Evolutionary conservation across 371 early-diverging fungal genomes (phyloP).

Genomic region (Lichtheimia hyalospora): DNA sequence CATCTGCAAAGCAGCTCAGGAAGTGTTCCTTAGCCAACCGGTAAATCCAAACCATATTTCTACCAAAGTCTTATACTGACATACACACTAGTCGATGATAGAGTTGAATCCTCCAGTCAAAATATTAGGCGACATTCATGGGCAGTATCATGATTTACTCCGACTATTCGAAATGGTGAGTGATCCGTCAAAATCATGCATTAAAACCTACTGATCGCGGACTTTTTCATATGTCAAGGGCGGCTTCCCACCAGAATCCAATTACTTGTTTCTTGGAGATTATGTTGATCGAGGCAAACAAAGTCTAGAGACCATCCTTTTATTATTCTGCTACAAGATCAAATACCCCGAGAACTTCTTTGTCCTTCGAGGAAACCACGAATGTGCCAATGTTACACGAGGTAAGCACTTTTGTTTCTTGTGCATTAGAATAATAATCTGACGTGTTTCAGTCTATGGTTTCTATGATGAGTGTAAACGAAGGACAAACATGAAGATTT

Average conservation of each 20-base stretch:
- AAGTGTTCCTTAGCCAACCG: constrained; percentile 92
- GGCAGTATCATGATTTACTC: constrained; percentile 92
- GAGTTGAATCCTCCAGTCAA: constrained; percentile 96
- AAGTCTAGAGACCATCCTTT: constrained; percentile 90
- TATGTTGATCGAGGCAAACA: constrained; percentile 98
- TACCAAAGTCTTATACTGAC: neutral
- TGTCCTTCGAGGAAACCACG: constrained; percentile 96
- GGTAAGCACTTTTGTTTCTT: constrained; percentile 31
- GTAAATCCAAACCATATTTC: constrained; percentile 17
- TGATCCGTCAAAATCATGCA: neutral
- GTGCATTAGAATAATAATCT: too few species aligned
- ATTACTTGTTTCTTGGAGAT: constrained; percentile 94
- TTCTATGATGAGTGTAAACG: constrained; percentile 99
- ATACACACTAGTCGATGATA: constrained; percentile 62
- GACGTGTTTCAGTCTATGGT: constrained; percentile 74
- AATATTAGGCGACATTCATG: constrained; percentile 94
- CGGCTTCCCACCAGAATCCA: constrained; percentile 86
- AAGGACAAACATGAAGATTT: constrained; percentile 89
- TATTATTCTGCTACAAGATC: constrained; percentile 95
- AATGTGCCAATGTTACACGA: constrained; percentile 95
- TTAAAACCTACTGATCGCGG: neutral
- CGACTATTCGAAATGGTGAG: constrained; percentile 81
- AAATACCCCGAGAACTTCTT: constrained; percentile 96
- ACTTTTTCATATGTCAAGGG: constrained; percentile 27
- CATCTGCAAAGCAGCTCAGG: constrained; percentile 87